A percentile compares a stretch with the other conserved stretches of the same genome.
These are phyloP conservation scores for Carnegiea gigantea DNA, from an alignment of 179 eudicot species.

Conservation along the genomic window DNA sequence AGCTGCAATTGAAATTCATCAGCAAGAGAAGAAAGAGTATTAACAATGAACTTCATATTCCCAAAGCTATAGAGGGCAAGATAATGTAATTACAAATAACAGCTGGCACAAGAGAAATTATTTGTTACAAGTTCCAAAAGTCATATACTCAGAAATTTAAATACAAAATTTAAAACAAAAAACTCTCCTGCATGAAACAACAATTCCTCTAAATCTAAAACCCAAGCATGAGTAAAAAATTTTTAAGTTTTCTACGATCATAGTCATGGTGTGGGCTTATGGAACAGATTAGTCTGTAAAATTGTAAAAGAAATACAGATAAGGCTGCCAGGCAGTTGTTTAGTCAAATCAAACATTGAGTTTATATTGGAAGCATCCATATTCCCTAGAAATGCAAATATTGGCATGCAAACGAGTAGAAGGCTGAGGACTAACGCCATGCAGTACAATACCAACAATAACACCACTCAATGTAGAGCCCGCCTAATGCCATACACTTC, in stretches of 20 bases:
- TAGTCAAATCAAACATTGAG: background rate
- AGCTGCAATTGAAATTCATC: conserved; percentile 47
- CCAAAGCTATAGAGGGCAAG: background rate
- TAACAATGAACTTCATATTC: conserved; percentile 2
- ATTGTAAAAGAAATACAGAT: background rate
- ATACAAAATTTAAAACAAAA: background rate
- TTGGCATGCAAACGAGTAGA: background rate
- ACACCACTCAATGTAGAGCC: too few relatives aligned
- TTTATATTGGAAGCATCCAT: background rate
- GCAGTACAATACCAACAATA: too few relatives aligned
- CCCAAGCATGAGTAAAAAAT: background rate
- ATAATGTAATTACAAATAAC: background rate
- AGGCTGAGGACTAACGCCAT: too few relatives aligned
- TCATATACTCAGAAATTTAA: background rate
- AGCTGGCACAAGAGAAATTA: background rate
- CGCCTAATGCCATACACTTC: too few relatives aligned
- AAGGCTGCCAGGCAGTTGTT: background rate
- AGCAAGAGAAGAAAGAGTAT: conserved; percentile 14
- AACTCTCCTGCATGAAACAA: background rate
- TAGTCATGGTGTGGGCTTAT: background rate
- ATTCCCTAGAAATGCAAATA: background rate
- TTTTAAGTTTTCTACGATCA: background rate
- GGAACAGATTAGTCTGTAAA: background rate
- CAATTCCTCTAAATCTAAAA: too few relatives aligned
- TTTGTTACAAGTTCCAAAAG: background rate